phyloP scores from a whole-genome alignment of 345 rosid genomes.

The Clarkia xantiana region DNA sequence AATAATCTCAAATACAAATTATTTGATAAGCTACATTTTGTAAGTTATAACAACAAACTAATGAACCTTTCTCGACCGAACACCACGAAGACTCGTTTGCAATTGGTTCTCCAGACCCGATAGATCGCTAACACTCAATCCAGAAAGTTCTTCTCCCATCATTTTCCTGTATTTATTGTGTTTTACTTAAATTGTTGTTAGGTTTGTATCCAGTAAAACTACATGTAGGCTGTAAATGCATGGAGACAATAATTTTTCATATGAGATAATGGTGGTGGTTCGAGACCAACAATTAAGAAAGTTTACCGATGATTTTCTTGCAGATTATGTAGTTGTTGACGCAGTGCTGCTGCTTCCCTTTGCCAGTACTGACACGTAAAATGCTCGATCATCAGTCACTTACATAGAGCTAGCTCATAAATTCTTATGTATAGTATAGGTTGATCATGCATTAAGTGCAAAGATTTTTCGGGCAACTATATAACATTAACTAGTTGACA shows the following conservation, averaged over 20 bases:
- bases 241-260: too few relatives aligned
- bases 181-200: neutral
- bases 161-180: constrained; percentile 42
- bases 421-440: neutral
- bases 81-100: constrained; percentile 47
- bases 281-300: too few relatives aligned
- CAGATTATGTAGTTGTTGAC: constrained; percentile 19
- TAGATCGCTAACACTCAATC: constrained; percentile 33
- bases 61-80: constrained; percentile 56
- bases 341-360: constrained; percentile 18
- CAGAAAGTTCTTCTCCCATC: constrained; percentile 73
- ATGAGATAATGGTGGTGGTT: too few relatives aligned
- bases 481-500: too few relatives aligned
- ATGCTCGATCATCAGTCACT: constrained; percentile 1
- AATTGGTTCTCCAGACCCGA: constrained; percentile 46
- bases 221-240: too few relatives aligned
- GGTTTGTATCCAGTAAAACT: too few relatives aligned
- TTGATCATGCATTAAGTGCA: too few relatives aligned
- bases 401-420: neutral
- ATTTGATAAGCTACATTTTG: constrained; percentile 1
- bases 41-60: neutral
- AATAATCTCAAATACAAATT: neutral
- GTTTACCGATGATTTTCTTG: constrained; percentile 21
- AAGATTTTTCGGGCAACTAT: too few relatives aligned
- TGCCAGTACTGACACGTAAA: constrained; percentile 15